phyloP scores from a whole-genome alignment of 1,139 yeast genomes.

The Taphrina pruni region DNA sequence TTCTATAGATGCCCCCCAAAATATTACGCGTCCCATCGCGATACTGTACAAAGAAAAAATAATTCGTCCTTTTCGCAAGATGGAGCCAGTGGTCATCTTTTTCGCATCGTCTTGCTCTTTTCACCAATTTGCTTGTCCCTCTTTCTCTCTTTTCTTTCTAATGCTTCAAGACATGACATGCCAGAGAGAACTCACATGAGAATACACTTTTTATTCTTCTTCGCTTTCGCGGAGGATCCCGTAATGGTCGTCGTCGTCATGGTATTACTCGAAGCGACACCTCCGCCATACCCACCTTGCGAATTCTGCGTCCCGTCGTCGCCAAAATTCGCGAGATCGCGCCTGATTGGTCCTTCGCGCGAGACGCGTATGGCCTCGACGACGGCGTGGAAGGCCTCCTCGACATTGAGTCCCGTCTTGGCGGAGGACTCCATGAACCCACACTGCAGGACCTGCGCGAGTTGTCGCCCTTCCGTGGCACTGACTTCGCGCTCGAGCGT shows the following conservation, averaged over 20 bases:
- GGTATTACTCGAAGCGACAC: too few species aligned
- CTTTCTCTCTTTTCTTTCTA: too few species aligned
- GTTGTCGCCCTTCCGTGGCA: slow-evolving; percentile 78
- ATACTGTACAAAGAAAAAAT: not conserved
- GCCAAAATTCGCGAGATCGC: too few species aligned
- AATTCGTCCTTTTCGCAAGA: too few species aligned
- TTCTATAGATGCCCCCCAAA: slow-evolving; percentile 3
- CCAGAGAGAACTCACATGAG: slow-evolving; percentile 11
- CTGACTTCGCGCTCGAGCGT: slow-evolving; percentile 75
- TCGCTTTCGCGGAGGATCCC: not conserved
- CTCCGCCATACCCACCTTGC: not conserved
- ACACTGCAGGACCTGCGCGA: slow-evolving; percentile 84
- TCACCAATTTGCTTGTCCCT: too few species aligned
- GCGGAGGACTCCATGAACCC: slow-evolving; percentile 82
- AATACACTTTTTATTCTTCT: slow-evolving; percentile 28
- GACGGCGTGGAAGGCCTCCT: slow-evolving; percentile 85
- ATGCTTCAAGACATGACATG: too few species aligned
- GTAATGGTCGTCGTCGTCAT: not conserved
- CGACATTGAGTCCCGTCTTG: slow-evolving; percentile 85
- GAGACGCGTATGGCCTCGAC: slow-evolving; percentile 54
- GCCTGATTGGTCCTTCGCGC: not conserved
- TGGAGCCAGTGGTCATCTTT: too few species aligned
- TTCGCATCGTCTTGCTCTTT: too few species aligned
- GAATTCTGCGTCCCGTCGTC: not conserved
- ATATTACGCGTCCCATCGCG: not conserved